Conservation (phyloP, 106 monocot genomes). For the Xerophyta viscosa region DNA sequence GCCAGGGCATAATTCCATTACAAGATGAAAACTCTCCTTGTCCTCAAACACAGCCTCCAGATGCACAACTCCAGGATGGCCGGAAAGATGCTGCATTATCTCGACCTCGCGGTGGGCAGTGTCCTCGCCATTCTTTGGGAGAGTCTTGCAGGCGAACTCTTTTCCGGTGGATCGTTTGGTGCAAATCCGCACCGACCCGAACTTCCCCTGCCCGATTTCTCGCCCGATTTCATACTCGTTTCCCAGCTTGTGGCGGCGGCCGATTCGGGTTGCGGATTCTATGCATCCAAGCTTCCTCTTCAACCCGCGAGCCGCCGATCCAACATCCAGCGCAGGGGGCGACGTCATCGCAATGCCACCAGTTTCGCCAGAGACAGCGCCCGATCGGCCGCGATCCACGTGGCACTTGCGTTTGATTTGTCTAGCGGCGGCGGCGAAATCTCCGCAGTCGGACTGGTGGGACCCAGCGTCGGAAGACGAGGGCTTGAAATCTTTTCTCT, state of each 20-base stretch:
- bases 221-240: background rate
- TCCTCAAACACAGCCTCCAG: background rate
- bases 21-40: background rate
- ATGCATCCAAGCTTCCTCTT: background rate
- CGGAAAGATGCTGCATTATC: constrained; percentile 6
- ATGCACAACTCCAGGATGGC: background rate
- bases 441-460: constrained; percentile 11
- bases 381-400: constrained; percentile 7
- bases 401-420: constrained; percentile 35
- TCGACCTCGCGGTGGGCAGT: background rate
- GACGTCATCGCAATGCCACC: constrained; percentile 38
- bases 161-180: background rate
- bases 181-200: constrained; percentile 5
- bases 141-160: background rate
- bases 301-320: background rate
- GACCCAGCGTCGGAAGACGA: constrained; percentile 12
- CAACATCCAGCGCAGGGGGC: constrained; percentile 17
- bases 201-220: background rate
- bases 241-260: background rate
- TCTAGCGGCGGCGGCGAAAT: constrained; percentile 8
- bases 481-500: constrained; percentile 36
- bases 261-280: background rate
- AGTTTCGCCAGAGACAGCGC: no score
- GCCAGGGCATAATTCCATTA: constrained; percentile 3
- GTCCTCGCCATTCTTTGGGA: background rate